phyloP scores from a whole-genome alignment of 208 protist species.

The Trypanosoma grayi region DNA sequence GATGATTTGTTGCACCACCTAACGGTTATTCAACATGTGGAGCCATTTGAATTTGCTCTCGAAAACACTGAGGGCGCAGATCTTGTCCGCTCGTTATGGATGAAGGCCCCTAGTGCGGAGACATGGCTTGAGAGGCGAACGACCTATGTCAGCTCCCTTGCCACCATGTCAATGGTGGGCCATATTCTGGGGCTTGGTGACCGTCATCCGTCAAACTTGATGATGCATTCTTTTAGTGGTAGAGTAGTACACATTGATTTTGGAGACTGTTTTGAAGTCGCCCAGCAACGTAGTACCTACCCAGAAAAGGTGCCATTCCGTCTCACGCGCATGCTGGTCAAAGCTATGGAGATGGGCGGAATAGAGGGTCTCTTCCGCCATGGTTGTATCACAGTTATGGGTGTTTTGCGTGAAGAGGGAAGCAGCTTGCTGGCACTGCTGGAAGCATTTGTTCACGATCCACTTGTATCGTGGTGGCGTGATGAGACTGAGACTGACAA shows the following conservation, averaged over 20 bases:
- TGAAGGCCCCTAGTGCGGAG: slow-evolving; percentile 96
- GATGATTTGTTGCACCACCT: slow-evolving; percentile 95
- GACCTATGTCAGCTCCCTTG: slow-evolving; percentile 99
- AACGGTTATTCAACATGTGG: slow-evolving; percentile 97
- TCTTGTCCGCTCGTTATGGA: slow-evolving; percentile 96
- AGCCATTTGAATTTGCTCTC: slow-evolving; percentile 97
- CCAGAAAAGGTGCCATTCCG: slow-evolving; percentile 99
- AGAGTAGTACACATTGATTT: slow-evolving; percentile 99
- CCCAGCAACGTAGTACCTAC: slow-evolving; percentile 96
- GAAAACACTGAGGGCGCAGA: slow-evolving; percentile 96
- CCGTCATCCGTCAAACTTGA: slow-evolving; percentile 99
- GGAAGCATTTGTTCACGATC: slow-evolving; percentile 99
- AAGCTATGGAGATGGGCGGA: slow-evolving; percentile 99
- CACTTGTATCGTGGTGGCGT: slow-evolving; percentile 99
- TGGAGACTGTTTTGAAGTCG: slow-evolving; percentile 99
- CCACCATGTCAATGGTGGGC: slow-evolving; percentile 99
- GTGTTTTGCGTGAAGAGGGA: slow-evolving; percentile 97
- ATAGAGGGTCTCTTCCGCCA: slow-evolving; percentile 99
- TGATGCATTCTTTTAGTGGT: slow-evolving; percentile 98
- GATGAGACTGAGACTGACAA: slow-evolving; percentile 40
- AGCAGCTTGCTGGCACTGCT: slow-evolving; percentile 98
- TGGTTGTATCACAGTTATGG: slow-evolving; percentile 98
- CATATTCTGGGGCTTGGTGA: slow-evolving; percentile 99
- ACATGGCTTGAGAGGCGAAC: slow-evolving; percentile 98
- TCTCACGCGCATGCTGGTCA: slow-evolving; percentile 99